Percentiles rank a stretch among this genome's conserved stretches.
phyloP scores from a whole-genome alignment of 2,329 filamentous ascomycete genomes.

The Alternaria conjuncta region DNA sequence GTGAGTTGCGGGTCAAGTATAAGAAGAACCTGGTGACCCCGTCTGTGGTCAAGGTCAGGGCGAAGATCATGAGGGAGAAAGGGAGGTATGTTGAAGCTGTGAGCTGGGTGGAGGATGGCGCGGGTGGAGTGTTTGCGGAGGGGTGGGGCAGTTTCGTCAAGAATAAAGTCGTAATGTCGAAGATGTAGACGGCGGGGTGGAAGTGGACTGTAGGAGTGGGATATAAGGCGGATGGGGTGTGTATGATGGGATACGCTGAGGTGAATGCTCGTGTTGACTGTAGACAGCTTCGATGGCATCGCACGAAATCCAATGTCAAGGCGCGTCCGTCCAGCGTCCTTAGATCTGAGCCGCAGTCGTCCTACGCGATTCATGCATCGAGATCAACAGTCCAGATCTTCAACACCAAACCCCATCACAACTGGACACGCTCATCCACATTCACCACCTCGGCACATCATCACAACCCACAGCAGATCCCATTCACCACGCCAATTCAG shows the following conservation, averaged over 20 bases:
- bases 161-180: constrained; percentile 1
- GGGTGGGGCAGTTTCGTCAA: constrained; percentile 28
- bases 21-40: constrained; percentile 32
- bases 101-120: constrained; percentile 33
- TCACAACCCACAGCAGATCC: neutral
- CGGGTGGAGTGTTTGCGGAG: constrained; percentile 31
- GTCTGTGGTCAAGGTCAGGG: constrained; percentile 25
- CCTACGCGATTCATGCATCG: neutral
- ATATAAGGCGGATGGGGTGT: neutral
- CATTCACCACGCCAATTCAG: neutral
- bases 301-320: neutral
- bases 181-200: constrained; percentile 5
- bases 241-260: neutral
- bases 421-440: neutral
- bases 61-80: constrained; percentile 27
- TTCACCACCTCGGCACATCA: neutral
- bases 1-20: constrained; percentile 33
- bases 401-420: neutral
- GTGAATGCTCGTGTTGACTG: neutral
- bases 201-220: neutral
- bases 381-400: neutral
- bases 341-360: neutral
- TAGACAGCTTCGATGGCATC: neutral
- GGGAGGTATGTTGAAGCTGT: constrained; percentile 31
- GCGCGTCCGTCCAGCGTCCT: neutral